These are phyloP conservation scores for Plasmodium vinckei DNA, from an alignment of 169 alveolate genomes.

Conservation along the genomic window DNA sequence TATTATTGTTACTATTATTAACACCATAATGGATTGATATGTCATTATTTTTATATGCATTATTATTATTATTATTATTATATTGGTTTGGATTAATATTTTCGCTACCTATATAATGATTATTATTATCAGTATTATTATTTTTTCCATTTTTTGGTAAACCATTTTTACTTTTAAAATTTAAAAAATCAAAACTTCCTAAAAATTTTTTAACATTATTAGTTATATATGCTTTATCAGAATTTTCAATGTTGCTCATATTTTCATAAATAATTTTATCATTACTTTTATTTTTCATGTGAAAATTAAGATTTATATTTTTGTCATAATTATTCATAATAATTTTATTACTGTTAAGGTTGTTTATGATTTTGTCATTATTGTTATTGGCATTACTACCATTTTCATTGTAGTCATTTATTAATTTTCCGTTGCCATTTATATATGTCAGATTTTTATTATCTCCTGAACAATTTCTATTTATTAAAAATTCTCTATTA, in stretches of 20 bases:
- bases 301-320: neutral
- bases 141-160: neutral
- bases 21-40: too few species aligned
- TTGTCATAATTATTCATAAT: neutral
- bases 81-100: too few species aligned
- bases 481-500: neutral
- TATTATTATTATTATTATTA: too few species aligned
- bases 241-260: neutral
- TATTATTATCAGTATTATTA: neutral
- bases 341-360: neutral
- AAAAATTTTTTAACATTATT: constrained; percentile 6
- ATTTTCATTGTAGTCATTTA: neutral
- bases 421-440: neutral
- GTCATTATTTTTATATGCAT: too few species aligned
- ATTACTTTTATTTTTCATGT: neutral
- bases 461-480: neutral
- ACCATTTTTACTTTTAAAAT: neutral
- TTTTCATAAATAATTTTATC: neutral
- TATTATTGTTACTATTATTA: too few species aligned
- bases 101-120: too few species aligned
- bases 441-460: neutral
- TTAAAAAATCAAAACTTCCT: constrained; percentile 13
- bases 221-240: neutral
- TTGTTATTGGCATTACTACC: neutral
- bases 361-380: neutral